These are phyloP conservation scores for Fusarium penzigii DNA, from an alignment of 2,329 filamentous ascomycete genomes.

Conservation along the genomic window DNA sequence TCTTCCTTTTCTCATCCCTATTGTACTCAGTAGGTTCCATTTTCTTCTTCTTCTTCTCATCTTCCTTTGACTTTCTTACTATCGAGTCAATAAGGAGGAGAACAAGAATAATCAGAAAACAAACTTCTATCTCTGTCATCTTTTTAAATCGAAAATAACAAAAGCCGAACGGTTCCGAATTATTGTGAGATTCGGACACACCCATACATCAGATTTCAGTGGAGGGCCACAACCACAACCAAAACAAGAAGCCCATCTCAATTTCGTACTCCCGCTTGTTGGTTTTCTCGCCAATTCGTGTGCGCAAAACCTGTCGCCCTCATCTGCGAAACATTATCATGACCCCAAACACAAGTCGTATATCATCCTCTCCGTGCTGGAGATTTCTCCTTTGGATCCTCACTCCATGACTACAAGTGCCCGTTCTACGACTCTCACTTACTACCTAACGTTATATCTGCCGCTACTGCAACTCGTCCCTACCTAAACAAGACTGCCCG, in stretches of 20 bases:
- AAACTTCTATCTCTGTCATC: slow-evolving; percentile 2
- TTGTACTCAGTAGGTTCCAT: background rate
- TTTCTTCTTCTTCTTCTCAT: slow-evolving; percentile 22
- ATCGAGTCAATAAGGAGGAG: slow-evolving; percentile 19
- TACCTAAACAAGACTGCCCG: background rate
- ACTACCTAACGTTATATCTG: slow-evolving; percentile 5
- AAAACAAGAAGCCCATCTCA: background rate
- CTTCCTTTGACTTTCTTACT: slow-evolving; percentile 17
- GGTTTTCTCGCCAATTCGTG: slow-evolving; percentile 16
- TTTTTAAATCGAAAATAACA: background rate
- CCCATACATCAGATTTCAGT: background rate
- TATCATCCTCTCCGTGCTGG: slow-evolving; percentile 42
- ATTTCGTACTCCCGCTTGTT: background rate
- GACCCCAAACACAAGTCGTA: slow-evolving; percentile 39
- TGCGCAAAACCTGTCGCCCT: slow-evolving; percentile 13
- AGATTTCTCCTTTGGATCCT: slow-evolving; percentile 42
- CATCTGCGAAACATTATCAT: slow-evolving; percentile 36
- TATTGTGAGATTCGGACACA: background rate
- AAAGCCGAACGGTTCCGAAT: background rate
- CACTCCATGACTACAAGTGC: slow-evolving; percentile 38
- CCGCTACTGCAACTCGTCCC: slow-evolving; percentile 7
- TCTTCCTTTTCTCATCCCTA: background rate
- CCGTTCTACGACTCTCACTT: slow-evolving; percentile 3
- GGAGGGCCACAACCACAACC: background rate
- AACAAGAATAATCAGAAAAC: slow-evolving; percentile 10